Base-by-base conservation (phyloP, 805 yeast species). In the Ogataea paraovalis region DNA sequence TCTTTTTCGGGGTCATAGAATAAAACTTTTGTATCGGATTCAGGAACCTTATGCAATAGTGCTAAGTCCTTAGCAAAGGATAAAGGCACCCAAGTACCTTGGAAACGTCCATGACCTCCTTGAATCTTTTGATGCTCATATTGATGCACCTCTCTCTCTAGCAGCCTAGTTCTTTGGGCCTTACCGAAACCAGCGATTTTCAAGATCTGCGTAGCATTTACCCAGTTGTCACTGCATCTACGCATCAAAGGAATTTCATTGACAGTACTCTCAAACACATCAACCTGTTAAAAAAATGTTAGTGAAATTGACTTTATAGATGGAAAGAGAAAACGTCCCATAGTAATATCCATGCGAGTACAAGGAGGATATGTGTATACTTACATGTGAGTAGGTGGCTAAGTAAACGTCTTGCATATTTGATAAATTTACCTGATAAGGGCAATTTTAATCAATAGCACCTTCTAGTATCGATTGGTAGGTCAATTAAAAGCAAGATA, bases 221-320 rank as follows among this genome's bases (percentile, higher is more conserved):
- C 89, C 98, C 98, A 94, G 57, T 91, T 87, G 64, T 94, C 99
- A 43, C 78, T 74, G 51, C 87, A 83, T 48, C 98, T 75, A 58
- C 98, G 79, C 98, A 94, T 94, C 45, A 87, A 76, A 22, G 89
- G 87, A 32, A 85, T 84, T 44, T 83, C 87, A 30, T 78, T 72
- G 38, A 87, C 77, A 42, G 82, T 82, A 61, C 82, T 78, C 61
- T 84, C 90, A 60, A 65, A 75, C 6, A 77, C 82, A 44, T 76
- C 80, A 1, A 73, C 71, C 56, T 64, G 37, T 36, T 39, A 8
- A 23, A 14, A n/a, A 8, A 34, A 34, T 42, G 44, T 42, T 42
- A 42, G 44, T 41, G 3, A n/a, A 14, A 39, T 23, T 22, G 19
- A 14, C 13, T 14, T 30, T 5, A 5, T 30, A 5, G 16, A 9